Evolutionary conservation across 2,329 filamentous ascomycete genomes (phyloP), one percentile per base, ranked within the genome.

Genomic region (Arthrocladium fulminans): DNA sequence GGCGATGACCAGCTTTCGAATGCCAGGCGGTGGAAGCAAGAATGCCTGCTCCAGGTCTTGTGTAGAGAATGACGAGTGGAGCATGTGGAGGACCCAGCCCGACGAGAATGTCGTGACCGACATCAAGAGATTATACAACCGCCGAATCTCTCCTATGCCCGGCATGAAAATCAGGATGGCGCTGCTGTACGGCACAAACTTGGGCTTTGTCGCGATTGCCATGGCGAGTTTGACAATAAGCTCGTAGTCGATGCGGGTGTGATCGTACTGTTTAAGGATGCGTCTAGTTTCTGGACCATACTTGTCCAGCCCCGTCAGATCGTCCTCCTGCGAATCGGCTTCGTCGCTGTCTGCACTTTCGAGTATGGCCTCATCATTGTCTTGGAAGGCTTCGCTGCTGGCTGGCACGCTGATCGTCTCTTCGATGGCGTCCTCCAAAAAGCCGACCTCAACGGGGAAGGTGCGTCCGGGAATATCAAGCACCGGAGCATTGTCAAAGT

Each of bases 31-130:
- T 4, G 92, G 92, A 0, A 95, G 69, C 4, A 87, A 72, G 63
- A 98, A 98, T 0, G 92, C 92, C 27, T 85, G 83, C 66, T 98
- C 90, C 63, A 98, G 92, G 52, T 98, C 92, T 60, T 97, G 90
- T 40, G 86, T 96, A 9, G 90, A 88, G 57, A 98, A 96, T 0
- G 86, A 88, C 0, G 92, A 97, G 63, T 98, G 92, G 29, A 98
- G 74, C 10, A 88, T 85, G 63, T 94, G 89, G 1, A 98, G 74
- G 47, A 87, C 76, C 89, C 90, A 98, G 48, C 81, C 76, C 30
- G 76, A 74, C 27, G 78, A 73, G 64, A 97, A 96, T 2, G 76
- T 75, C 1, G 82, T 80, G 59, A 94, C 83, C 0, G 86, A 82
- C 3, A 84, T 68, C 2, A 98, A 73, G 65, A 92, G 79, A 60